phyloP scores from a whole-genome alignment of 495 filamentous ascomycete genomes.

The Xylaria nigripes region DNA sequence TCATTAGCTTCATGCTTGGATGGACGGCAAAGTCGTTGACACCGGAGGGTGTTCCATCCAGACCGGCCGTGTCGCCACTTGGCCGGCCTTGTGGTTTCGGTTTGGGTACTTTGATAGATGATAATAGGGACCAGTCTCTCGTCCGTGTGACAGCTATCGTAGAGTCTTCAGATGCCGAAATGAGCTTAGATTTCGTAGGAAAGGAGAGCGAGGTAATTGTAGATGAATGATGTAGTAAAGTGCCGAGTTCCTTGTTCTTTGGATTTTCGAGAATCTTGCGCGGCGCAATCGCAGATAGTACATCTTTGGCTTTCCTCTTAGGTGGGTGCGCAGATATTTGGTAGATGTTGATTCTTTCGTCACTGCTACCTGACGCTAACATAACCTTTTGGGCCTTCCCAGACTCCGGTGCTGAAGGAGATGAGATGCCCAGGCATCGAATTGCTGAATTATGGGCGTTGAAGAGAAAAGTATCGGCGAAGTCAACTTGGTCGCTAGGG shows the following conservation, averaged over 20 bases:
- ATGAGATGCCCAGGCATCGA: slow-evolving; percentile 81
- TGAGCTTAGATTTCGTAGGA: slow-evolving; percentile 77
- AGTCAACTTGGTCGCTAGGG: slow-evolving; percentile 44
- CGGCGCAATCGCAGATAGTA: slow-evolving; percentile 53
- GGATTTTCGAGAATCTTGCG: slow-evolving; percentile 71
- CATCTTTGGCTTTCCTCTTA: slow-evolving; percentile 33
- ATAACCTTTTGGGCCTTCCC: slow-evolving; percentile 61
- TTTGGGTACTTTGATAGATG: slow-evolving; percentile 81
- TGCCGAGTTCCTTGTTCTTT: slow-evolving; percentile 79
- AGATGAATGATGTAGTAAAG: slow-evolving; percentile 74
- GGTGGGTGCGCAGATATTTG: slow-evolving; percentile 71
- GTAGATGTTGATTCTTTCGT: slow-evolving; percentile 93
- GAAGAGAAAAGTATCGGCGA: slow-evolving; percentile 93
- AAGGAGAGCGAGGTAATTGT: slow-evolving; percentile 72
- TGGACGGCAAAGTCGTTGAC: slow-evolving; percentile 95
- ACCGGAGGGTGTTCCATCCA: slow-evolving; percentile 77
- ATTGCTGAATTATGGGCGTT: slow-evolving; percentile 86
- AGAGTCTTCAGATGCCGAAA: slow-evolving; percentile 78
- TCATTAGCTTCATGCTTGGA: slow-evolving; percentile 90
- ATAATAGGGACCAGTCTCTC: slow-evolving; percentile 82
- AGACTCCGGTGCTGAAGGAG: slow-evolving; percentile 53
- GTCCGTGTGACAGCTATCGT: slow-evolving; percentile 77
- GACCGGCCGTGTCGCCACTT: slow-evolving; percentile 78
- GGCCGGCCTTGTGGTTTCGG: slow-evolving; percentile 77
- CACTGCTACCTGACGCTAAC: slow-evolving; percentile 80